A percentile compares a stretch with the other conserved stretches of the same genome.
These are phyloP conservation scores for Umbelopsis vinacea DNA, from an alignment of 192 early-diverging fungal genomes.

Conservation along the genomic window DNA sequence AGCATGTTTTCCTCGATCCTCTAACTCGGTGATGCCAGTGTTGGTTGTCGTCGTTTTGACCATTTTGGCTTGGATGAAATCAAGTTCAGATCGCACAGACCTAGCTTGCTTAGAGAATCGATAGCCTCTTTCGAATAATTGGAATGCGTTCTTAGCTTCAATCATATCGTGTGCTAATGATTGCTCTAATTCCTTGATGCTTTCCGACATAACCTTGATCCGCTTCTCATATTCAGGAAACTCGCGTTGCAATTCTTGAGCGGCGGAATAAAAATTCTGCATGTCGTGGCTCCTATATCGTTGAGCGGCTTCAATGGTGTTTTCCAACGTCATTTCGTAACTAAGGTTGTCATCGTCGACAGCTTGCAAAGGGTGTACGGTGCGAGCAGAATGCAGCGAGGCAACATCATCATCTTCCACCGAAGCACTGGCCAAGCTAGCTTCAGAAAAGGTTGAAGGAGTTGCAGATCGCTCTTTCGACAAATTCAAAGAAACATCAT, in stretches of 20 bases:
- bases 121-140: conserved; percentile 9
- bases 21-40: conserved; percentile 39
- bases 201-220: neutral
- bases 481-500: neutral
- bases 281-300: conserved; percentile 6
- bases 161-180: neutral
- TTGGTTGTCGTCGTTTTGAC: conserved; percentile 45
- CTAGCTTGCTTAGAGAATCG: conserved; percentile 4
- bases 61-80: conserved; percentile 45
- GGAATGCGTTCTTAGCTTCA: neutral
- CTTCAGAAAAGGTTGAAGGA: conserved; percentile 11
- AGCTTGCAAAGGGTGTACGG: conserved; percentile 11
- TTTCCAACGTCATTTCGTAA: conserved; percentile 11
- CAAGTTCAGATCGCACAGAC: conserved; percentile 23
- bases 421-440: neutral
- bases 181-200: conserved; percentile 7
- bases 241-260: neutral
- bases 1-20: conserved; percentile 24
- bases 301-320: conserved; percentile 1
- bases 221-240: neutral
- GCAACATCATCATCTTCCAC: conserved; percentile 6
- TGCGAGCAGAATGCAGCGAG: conserved; percentile 12
- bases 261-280: neutral
- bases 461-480: neutral
- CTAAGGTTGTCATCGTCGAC: conserved; percentile 1